These are phyloP conservation scores for Penicillium pancosmium DNA, from an alignment of 495 filamentous ascomycete genomes.

Conservation along the genomic window DNA sequence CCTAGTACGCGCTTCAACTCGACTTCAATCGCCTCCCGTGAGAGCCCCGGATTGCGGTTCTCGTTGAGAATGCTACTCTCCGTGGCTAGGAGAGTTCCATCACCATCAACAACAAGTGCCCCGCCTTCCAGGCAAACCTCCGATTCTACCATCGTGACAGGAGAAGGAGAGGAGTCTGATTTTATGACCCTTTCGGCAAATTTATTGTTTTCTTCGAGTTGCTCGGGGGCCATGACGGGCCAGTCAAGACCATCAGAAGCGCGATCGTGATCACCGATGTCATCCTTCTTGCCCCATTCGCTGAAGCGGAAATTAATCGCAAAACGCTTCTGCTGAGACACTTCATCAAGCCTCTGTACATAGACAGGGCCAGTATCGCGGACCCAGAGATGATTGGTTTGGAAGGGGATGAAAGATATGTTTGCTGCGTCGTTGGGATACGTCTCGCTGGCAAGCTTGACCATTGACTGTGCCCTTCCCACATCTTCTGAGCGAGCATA, in stretches of 20 bases:
- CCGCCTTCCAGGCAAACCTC: slow-evolving; percentile 30
- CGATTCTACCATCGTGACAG: slow-evolving; percentile 22
- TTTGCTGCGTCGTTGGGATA: slow-evolving; percentile 1
- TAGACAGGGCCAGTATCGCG: slow-evolving; percentile 34
- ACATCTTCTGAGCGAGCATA: slow-evolving; percentile 29
- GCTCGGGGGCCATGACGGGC: slow-evolving; percentile 20
- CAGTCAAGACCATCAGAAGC: slow-evolving; percentile 21
- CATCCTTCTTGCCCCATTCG: slow-evolving; percentile 30
- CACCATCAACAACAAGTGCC: slow-evolving; percentile 29
- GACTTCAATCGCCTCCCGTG: slow-evolving; percentile 22
- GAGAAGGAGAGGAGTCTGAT: slow-evolving; percentile 15
- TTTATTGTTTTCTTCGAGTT: slow-evolving; percentile 23
- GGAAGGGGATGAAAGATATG: slow-evolving; percentile 23
- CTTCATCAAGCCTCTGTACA: slow-evolving; percentile 23
- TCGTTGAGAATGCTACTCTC: slow-evolving; percentile 34
- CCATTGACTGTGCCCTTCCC: slow-evolving; percentile 14
- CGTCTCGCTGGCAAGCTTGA: slow-evolving; percentile 6
- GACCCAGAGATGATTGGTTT: slow-evolving; percentile 34
- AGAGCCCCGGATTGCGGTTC: slow-evolving; percentile 27
- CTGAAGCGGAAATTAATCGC: slow-evolving; percentile 32
- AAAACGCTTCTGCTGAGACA: slow-evolving; percentile 17
- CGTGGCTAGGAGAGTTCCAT: slow-evolving; percentile 31
- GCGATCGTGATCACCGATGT: slow-evolving; percentile 19
- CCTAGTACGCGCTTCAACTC: slow-evolving; percentile 30
- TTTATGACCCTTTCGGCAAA: slow-evolving; percentile 28